Evolutionary conservation across 148 eudicot species (phyloP).

Genomic region (Mesembryanthemum crystallinum): DNA sequence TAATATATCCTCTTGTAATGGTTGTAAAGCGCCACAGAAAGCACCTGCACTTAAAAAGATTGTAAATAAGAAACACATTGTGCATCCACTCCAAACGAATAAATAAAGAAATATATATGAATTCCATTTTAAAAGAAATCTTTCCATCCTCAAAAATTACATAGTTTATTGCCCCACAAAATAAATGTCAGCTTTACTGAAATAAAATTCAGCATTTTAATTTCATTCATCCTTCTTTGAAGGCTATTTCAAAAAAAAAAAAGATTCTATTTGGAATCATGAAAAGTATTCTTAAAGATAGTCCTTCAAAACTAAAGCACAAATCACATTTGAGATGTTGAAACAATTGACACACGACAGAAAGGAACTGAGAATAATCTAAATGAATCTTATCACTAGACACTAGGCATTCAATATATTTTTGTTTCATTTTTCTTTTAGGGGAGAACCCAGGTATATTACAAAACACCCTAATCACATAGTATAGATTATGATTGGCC

Average conservation of each 20-base stretch:
- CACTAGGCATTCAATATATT: neutral
- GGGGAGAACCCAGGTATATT: too few relatives aligned
- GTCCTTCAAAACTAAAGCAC: neutral
- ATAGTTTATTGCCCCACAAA: too few relatives aligned
- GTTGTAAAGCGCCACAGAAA: constrained; percentile 94
- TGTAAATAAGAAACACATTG: constrained; percentile 20
- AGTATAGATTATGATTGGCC: too few relatives aligned
- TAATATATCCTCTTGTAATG: constrained; percentile 88
- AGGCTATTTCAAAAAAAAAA: neutral
- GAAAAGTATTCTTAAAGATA: too few relatives aligned
- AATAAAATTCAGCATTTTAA: constrained; percentile 1
- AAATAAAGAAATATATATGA: neutral
- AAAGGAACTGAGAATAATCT: neutral
- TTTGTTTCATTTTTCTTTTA: neutral
- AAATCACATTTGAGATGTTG: neutral
- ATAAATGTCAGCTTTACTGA: neutral
- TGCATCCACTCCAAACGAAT: neutral
- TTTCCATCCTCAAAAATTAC: neutral
- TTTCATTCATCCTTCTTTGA: neutral
- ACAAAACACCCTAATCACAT: too few relatives aligned
- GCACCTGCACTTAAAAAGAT: constrained; percentile 64
- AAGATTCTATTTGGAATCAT: too few relatives aligned
- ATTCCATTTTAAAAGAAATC: neutral
- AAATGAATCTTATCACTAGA: neutral
- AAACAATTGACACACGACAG: neutral